These are phyloP conservation scores for Apocynum venetum DNA, from an alignment of 257 asterid genomes.

Conservation along the genomic window DNA sequence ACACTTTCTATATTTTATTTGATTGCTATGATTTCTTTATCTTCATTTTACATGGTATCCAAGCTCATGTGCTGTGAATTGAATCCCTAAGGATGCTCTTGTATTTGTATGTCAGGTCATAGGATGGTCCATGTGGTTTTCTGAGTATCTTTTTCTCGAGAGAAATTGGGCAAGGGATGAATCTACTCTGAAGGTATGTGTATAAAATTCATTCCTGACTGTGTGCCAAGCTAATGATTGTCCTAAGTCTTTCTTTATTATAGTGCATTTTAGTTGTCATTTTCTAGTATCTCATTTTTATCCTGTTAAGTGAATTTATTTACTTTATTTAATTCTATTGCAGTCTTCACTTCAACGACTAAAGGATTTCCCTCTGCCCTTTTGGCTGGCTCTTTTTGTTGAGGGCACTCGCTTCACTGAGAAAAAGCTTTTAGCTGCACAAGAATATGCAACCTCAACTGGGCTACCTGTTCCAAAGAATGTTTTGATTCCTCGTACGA, in stretches of 20 bases:
- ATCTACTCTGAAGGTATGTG: constrained; percentile 66
- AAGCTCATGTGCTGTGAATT: constrained; percentile 10
- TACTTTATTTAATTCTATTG: constrained; percentile 23
- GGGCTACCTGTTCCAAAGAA: constrained; percentile 86
- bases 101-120: constrained; percentile 56
- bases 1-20: background rate
- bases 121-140: constrained; percentile 99
- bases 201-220: background rate
- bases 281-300: background rate
- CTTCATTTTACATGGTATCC: constrained; percentile 15
- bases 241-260: background rate
- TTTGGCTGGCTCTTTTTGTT: constrained; percentile 93
- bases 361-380: constrained; percentile 80
- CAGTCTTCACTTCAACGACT: constrained; percentile 74
- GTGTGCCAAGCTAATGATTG: background rate
- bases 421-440: constrained; percentile 94
- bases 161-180: constrained; percentile 97
- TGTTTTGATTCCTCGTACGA: constrained; percentile 93
- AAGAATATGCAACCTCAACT: constrained; percentile 76
- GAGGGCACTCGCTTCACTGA: constrained; percentile 97
- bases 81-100: constrained; percentile 11
- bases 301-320: background rate
- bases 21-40: background rate
- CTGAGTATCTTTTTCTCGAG: constrained; percentile 92
- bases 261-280: background rate